Conservation (phyloP, 352 stramenopile genomes). For the Globisporangium orthogonon region DNA sequence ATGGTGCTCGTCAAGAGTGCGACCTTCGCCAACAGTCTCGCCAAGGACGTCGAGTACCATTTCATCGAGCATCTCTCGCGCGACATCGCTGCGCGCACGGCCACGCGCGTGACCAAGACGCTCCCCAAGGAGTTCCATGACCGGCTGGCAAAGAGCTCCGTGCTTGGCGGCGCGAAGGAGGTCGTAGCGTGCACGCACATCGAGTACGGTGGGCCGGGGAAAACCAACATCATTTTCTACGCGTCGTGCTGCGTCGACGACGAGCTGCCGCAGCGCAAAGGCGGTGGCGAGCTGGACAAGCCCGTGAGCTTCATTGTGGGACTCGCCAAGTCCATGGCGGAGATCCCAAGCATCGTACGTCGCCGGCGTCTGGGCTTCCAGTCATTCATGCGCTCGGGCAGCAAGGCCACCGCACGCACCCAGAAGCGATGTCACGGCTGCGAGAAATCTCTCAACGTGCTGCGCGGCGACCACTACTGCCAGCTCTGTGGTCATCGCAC, state of each 20-base stretch:
- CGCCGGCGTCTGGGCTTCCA: conserved; percentile 27
- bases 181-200: conserved; percentile 21
- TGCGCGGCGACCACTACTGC: conserved; percentile 22
- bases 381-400: conserved; percentile 22
- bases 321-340: conserved; percentile 14
- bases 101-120: conserved; percentile 56
- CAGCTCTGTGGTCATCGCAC: conserved; percentile 34
- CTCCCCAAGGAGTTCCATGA: conserved; percentile 58
- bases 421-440: conserved; percentile 26
- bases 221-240: conserved; percentile 24
- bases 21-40: conserved; percentile 22
- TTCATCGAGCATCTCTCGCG: conserved; percentile 9
- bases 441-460: conserved; percentile 22
- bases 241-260: conserved; percentile 23
- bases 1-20: conserved; percentile 22
- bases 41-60: conserved; percentile 21
- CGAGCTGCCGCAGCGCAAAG: conserved; percentile 7
- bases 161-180: conserved; percentile 25
- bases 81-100: conserved; percentile 17
- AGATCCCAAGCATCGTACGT: conserved; percentile 17
- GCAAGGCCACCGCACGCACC: conserved; percentile 11
- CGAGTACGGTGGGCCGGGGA: conserved; percentile 13
- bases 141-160: conserved; percentile 16
- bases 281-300: conserved; percentile 13
- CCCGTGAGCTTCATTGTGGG: conserved; percentile 15